Conservation (phyloP, 139 green algal species). For the Chlorella sp. region DNA sequence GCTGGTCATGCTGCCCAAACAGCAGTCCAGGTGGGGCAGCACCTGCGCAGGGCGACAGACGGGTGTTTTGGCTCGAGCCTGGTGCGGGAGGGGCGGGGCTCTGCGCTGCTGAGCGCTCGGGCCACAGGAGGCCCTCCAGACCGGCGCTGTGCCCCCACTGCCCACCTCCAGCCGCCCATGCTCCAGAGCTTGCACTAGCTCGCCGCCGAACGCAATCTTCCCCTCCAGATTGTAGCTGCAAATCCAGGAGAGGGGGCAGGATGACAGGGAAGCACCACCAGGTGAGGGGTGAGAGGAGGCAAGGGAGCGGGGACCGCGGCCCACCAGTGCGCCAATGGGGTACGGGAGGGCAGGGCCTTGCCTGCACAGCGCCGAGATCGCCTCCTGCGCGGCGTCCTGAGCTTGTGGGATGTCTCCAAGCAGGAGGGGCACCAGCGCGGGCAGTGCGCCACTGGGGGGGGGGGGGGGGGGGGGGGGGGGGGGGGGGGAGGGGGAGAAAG, state of each 20-base stretch:
- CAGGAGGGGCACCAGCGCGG: constrained; percentile 24
- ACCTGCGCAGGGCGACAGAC: neutral
- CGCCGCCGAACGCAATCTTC: constrained; percentile 29
- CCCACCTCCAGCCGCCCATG: constrained; percentile 5
- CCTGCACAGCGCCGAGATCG: constrained; percentile 1
- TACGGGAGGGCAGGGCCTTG: neutral
- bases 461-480: neutral
- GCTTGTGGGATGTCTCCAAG: neutral
- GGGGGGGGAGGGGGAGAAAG: neutral
- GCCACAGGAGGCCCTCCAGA: neutral
- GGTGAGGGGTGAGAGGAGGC: neutral
- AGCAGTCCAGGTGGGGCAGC: neutral
- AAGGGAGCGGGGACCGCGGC: no score
- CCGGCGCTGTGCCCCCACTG: no score
- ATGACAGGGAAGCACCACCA: neutral
- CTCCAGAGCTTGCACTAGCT: constrained; percentile 12
- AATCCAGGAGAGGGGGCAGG: neutral
- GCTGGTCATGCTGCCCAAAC: constrained; percentile 12
- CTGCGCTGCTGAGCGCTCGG: neutral
- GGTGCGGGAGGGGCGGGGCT: neutral
- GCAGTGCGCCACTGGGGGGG: constrained; percentile 6
- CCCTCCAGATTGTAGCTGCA: constrained; percentile 14
- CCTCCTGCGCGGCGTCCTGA: constrained; percentile 18
- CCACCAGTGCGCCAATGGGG: neutral
- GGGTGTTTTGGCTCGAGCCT: neutral